Evolutionary conservation across 306 rosid species (phyloP).

Genomic region (Hippophae tibetana): DNA sequence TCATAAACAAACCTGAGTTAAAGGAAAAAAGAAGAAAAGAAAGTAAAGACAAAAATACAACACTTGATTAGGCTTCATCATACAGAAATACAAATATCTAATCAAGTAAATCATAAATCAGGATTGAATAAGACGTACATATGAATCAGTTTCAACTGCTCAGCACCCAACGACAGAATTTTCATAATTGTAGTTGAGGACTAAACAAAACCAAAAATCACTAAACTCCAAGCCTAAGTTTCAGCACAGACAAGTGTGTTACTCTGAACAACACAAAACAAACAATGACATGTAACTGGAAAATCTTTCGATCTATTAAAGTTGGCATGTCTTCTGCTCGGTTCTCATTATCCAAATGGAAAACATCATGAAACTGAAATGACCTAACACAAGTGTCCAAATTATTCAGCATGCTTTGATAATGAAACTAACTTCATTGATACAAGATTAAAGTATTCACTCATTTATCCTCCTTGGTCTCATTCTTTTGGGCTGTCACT

Average conservation of each 20-base stretch:
- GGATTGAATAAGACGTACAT: not conserved
- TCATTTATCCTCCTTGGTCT: constrained; percentile 87
- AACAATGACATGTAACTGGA: constrained; percentile 11
- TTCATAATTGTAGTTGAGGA: not conserved
- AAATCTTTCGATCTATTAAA: constrained; percentile 79
- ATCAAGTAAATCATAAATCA: not conserved
- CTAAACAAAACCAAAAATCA: not conserved
- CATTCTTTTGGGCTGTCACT: constrained; percentile 87
- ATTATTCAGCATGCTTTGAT: constrained; percentile 12
- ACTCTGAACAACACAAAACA: not conserved
- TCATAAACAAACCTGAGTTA: constrained; percentile 40
- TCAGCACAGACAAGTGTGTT: not conserved
- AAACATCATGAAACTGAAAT: constrained; percentile 89
- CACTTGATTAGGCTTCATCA: not conserved
- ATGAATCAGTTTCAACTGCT: not conserved
- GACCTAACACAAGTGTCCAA: constrained; percentile 45
- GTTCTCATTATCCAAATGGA: constrained; percentile 79
- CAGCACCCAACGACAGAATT: not conserved
- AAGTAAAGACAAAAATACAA: not conserved
- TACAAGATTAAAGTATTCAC: constrained; percentile 2
- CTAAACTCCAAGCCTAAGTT: not conserved
- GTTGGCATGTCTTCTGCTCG: constrained; percentile 88
- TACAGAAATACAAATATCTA: too few relatives aligned
- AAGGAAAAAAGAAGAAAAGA: not conserved
- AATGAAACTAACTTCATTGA: constrained; percentile 5